Evolutionary conservation across 805 yeast genomes (phyloP).

Genomic region (Yamadazyma insecticola): DNA sequence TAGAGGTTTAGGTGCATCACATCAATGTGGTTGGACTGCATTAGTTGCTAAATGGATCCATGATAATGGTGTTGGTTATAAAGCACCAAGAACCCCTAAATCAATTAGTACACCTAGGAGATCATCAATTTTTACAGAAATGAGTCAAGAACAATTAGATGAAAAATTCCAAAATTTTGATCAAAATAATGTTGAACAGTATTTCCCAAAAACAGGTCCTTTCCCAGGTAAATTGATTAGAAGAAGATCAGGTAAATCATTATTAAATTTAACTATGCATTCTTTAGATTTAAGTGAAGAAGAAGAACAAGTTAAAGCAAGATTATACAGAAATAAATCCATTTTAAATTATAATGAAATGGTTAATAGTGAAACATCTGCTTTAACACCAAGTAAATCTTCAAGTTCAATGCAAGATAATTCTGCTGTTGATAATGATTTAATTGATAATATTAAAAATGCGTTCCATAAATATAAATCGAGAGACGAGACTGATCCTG

Average conservation of each 20-base stretch:
- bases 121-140: constrained; percentile 22
- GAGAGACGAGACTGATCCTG: constrained; percentile 39
- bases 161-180: no score
- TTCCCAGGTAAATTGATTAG: constrained; percentile 53
- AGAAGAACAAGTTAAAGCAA: constrained; percentile 30
- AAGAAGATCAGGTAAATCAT: constrained; percentile 71
- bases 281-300: constrained; percentile 65
- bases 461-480: constrained; percentile 33
- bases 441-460: constrained; percentile 29
- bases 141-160: constrained; percentile 6
- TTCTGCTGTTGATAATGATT: constrained; percentile 25
- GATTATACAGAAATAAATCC: constrained; percentile 10
- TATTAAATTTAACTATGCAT: constrained; percentile 62
- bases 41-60: constrained; percentile 88
- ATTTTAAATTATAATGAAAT: constrained; percentile 13
- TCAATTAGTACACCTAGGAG: constrained; percentile 22
- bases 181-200: constrained; percentile 29
- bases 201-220: constrained; percentile 43
- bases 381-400: constrained; percentile 16
- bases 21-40: constrained; percentile 97
- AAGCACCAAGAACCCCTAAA: constrained; percentile 44
- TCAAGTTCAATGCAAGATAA: constrained; percentile 27
- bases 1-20: constrained; percentile 87
- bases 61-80: constrained; percentile 73
- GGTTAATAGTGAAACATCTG: constrained; percentile 12